phyloP scores from a whole-genome alignment of 768 basidiomycete genomes.

The Boletus reticuloceps region DNA sequence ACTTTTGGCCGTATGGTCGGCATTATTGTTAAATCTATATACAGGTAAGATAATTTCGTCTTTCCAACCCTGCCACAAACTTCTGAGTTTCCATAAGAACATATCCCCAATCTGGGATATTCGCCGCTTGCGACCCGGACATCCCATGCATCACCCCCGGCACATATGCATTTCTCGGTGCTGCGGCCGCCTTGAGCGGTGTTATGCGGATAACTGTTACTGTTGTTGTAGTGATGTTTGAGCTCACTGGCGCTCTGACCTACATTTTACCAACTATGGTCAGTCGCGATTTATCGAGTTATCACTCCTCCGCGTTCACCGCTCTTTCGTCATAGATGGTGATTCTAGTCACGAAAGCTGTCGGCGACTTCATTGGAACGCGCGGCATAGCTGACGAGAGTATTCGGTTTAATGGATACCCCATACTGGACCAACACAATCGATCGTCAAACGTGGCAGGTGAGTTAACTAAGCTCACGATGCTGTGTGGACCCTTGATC shows the following conservation, averaged over 20 bases:
- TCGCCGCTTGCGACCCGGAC: conserved; percentile 87
- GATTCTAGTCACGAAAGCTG: conserved; percentile 92
- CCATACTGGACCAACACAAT: conserved; percentile 95
- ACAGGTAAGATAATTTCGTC: conserved; percentile 54
- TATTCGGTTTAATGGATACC: conserved; percentile 96
- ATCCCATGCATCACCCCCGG: conserved; percentile 97
- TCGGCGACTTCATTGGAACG: conserved; percentile 90
- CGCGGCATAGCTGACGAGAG: conserved; percentile 96
- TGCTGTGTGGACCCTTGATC: conserved; percentile 2
- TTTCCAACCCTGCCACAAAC: background rate
- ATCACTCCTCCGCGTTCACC: conserved; percentile 4
- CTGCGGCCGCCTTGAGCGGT: conserved; percentile 93
- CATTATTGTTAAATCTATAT: conserved; percentile 91
- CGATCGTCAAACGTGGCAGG: conserved; percentile 89
- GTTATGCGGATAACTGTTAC: conserved; percentile 97
- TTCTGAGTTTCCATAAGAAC: conserved; percentile 44
- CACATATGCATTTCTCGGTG: conserved; percentile 96
- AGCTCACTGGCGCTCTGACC: conserved; percentile 93
- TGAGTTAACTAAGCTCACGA: conserved; percentile 35
- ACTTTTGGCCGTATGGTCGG: conserved; percentile 97
- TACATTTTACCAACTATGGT: conserved; percentile 99
- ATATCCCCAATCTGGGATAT: conserved; percentile 81
- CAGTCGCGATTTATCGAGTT: conserved; percentile 18
- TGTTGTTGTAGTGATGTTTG: conserved; percentile 99
- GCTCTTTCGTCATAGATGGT: conserved; percentile 66